Conservation (phyloP, 768 basidiomycete genomes). For the Rhodotorula sphaerocarpa region DNA sequence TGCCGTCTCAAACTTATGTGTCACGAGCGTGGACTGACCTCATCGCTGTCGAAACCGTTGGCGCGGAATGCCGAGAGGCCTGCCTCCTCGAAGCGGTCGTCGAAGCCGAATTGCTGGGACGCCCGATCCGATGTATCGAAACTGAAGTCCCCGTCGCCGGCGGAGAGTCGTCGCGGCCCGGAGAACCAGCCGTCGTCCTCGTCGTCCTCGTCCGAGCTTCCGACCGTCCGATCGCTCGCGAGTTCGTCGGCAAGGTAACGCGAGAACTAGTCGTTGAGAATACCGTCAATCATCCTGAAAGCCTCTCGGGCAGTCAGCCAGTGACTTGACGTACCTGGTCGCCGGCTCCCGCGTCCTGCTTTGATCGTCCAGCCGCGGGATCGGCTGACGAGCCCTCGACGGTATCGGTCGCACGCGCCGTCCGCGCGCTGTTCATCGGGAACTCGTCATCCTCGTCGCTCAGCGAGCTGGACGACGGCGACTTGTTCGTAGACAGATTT, state of each 20-base stretch:
- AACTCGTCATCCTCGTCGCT: constrained; percentile 40
- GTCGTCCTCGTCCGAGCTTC: constrained; percentile 38
- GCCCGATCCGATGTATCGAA: constrained; percentile 5
- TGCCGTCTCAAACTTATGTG: too few species aligned
- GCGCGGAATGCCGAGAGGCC: constrained; percentile 10
- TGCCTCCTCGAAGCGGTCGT: constrained; percentile 31
- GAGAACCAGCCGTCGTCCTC: constrained; percentile 34
- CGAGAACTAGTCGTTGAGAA: constrained; percentile 65
- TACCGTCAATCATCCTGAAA: too few species aligned
- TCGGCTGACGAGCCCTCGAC: constrained; percentile 25
- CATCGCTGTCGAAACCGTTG: neutral
- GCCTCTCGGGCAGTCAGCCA: too few species aligned
- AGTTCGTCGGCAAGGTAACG: constrained; percentile 70
- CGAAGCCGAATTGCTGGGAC: constrained; percentile 32
- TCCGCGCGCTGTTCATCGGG: constrained; percentile 29
- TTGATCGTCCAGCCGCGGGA: constrained; percentile 10
- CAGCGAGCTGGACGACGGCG: constrained; percentile 15
- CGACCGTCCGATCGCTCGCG: constrained; percentile 46
- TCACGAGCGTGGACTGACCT: constrained; percentile 1
- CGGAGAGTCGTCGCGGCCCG: constrained; percentile 14
- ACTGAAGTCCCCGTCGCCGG: constrained; percentile 28
- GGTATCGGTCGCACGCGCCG: constrained; percentile 18
- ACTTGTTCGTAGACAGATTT: constrained; percentile 11
- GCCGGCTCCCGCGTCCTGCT: constrained; percentile 46
- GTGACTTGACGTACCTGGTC: constrained; percentile 47